A percentile compares a stretch with the other conserved stretches of the same genome.
phyloP scores from a whole-genome alignment of 768 basidiomycete species.

The Pleurotus citrinopileatus region DNA sequence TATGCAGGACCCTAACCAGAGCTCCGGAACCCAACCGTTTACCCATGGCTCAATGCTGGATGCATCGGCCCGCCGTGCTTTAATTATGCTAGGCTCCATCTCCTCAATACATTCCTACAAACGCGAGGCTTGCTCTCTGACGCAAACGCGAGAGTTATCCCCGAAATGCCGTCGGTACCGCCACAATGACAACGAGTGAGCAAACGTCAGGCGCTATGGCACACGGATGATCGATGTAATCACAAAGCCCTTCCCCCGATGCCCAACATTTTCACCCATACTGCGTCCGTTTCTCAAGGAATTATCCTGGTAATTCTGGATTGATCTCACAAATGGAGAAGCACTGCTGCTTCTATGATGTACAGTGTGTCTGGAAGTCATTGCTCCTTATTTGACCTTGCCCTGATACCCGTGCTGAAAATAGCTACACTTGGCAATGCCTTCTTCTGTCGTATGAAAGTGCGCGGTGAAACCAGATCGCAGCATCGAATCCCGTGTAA shows the following conservation, averaged over 20 bases:
- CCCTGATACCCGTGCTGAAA: not conserved
- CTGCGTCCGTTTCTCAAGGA: not conserved
- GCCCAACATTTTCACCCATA: not conserved
- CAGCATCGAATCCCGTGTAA: not conserved
- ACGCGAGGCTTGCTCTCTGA: no score
- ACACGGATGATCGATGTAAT: not conserved
- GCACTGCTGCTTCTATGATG: not conserved
- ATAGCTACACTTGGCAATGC: not conserved
- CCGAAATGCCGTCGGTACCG: not conserved
- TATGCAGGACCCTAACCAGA: no score
- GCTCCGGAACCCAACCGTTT: no score
- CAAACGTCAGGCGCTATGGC: not conserved
- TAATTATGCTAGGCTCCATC: not conserved
- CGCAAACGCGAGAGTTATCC: no score
- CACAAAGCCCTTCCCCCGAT: not conserved
- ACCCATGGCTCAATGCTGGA: no score
- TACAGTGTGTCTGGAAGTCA: not conserved
- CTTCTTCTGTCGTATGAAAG: not conserved
- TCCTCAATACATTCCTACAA: no score
- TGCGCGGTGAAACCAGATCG: not conserved
- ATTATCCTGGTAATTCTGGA: not conserved
- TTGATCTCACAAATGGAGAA: no score
- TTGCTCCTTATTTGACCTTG: not conserved
- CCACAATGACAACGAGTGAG: not conserved
- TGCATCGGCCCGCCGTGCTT: not conserved